Evolutionary conservation across 306 rosid genomes (phyloP), one percentile per base, ranked within the genome.

Genomic region (Vigna nakashimae): DNA sequence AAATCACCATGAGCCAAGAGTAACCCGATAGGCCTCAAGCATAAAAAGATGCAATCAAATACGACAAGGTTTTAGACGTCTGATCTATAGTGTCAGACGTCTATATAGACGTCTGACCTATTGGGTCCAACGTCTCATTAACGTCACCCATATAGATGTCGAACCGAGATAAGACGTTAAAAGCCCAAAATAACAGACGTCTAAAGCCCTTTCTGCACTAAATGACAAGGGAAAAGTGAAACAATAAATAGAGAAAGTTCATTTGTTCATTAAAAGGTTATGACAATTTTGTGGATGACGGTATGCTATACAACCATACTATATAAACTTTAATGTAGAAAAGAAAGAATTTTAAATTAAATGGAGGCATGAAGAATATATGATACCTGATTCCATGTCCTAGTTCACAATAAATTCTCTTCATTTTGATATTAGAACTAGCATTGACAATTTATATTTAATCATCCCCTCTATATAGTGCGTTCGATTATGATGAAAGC

Each of bases 341-440:
- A 48, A 60, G 46, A 59, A 49, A 64, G 58, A 65, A 14, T 15
- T 52, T 42, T 36, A 59, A 55, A 56, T 66, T 75, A 71, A 26
- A 65, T 65, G 49, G 71, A 52, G 32, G 18, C 65, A 53, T 62
- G 62, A 50, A 65, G 59, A 59, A 60, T 55, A 40, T 80, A 76
- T 36, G 66, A 53, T 88, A 96, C 99, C 99, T 96, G 89, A 96
- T 83, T 82, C 99, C 99, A 63, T 96, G 99, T 69, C 99, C 99
- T 2, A 98, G 99, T 80, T 97, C 99, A 77, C 99, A 96, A 72
- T 42, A 77, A 76, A 93, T 85, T 73, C 90, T 87, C 80, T 96
- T 96, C 99, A 96, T 91, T 88, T 91, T 96, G 89, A 93, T 90
- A 72, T 80, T 86, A 8, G 97, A 91, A 75, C 97, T 96, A 13